Evolutionary conservation across 129 eudicot genomes (phyloP), one percentile per base, ranked within the genome.

Genomic region (Artemisia argyi): DNA sequence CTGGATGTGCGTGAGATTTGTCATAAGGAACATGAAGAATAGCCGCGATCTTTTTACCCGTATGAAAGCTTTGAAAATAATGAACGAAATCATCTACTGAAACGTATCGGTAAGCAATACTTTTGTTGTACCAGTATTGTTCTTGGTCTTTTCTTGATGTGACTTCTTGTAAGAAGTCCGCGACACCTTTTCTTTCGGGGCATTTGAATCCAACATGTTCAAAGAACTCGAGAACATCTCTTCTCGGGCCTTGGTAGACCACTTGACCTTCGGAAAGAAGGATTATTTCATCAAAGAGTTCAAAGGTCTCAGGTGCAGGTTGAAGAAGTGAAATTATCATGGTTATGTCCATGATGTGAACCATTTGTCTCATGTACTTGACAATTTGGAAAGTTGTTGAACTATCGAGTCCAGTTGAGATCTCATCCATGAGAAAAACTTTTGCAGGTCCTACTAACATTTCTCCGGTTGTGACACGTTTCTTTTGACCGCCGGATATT

Each of bases 381-480:
- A 84, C 78, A 14, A 91, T 91, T 58, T 91, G 97, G 39, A 83
- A 91, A 0, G 97, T 91, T 9, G 97, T 91, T 9, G 97, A 91
- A 73, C 97, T 91, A 56, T 91, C 97, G 0, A 91, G 91, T 9
- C 97, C 97, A 1, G 96, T 91, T 2, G 97, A 91, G 62, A 91
- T 88, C 79, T 91, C 97, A 61, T 91, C 97, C 97, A 91, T 91
- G 46, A 79, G 82, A 55, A 88, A 85, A 19, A 84, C 97, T 72
- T 88, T 91, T 13, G 90, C 89, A 16, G 97, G 90, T 11, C 97
- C 97, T 15, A 91, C 97, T 56, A 91, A 63, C 95, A 91, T 85
- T 78, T 91, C 97, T 46, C 97, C 97, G 72, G 96, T 85, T 2
- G 97, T 91, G 13, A 91, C 88, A 68, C 97, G 92, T 52, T 91